These are phyloP conservation scores for Ceratocystis variospora DNA, from an alignment of 2,329 filamentous ascomycete genomes.

Conservation along the genomic window DNA sequence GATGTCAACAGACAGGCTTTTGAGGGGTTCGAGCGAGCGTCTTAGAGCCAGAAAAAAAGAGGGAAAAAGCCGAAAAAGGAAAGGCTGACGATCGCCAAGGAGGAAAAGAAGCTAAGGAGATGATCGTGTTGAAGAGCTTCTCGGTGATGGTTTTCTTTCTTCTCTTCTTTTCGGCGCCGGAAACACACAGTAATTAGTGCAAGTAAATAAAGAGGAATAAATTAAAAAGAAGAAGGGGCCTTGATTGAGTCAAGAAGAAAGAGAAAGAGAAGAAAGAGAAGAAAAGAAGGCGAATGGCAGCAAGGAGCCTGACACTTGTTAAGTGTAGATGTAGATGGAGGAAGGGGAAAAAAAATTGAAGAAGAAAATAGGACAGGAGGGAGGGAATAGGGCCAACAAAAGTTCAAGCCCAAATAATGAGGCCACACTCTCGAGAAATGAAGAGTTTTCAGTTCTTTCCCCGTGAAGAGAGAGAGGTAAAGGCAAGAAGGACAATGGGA, in stretches of 20 bases:
- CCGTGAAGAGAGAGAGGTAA: background rate
- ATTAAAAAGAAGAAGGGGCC: background rate
- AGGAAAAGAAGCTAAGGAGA: background rate
- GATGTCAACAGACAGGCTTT: background rate
- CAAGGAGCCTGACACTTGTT: background rate
- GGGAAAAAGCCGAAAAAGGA: background rate
- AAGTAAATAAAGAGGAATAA: constrained; percentile 4
- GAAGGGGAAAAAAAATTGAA: background rate
- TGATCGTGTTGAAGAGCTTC: background rate
- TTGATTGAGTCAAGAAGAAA: background rate
- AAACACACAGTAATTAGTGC: background rate
- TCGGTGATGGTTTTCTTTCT: background rate
- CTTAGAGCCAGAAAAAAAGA: background rate
- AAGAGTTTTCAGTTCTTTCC: constrained; percentile 6
- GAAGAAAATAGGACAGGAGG: background rate
- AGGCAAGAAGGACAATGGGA: background rate
- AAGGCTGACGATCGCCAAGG: background rate
- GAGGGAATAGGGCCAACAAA: background rate
- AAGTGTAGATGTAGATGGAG: background rate
- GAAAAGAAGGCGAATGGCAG: background rate
- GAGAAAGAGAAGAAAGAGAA: background rate
- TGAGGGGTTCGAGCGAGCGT: background rate
- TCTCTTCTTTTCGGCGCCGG: background rate
- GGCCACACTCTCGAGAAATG: background rate
- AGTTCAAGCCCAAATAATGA: background rate